Evolutionary conservation across 2,329 filamentous ascomycete species (phyloP).

Genomic region (Apiospora pterosperma): DNA sequence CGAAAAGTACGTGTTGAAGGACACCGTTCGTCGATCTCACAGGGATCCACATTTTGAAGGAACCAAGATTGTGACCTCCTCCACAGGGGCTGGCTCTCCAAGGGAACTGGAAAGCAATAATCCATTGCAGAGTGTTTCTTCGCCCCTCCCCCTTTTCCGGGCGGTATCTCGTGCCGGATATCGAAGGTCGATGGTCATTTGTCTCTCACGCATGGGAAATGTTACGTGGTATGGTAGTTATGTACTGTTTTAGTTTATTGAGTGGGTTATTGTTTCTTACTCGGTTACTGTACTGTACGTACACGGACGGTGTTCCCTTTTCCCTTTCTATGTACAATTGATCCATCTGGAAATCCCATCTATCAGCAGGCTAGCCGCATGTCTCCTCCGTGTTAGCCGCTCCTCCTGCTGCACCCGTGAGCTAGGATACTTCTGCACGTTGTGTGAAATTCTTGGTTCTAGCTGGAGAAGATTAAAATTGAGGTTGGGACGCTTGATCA

Average conservation of each 20-base stretch:
- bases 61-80: slow-evolving; percentile 3
- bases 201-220: background rate
- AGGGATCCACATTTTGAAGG: background rate
- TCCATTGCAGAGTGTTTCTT: background rate
- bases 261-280: background rate
- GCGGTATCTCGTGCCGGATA: background rate
- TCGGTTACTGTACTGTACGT: background rate
- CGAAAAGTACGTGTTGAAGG: background rate
- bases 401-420: background rate
- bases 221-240: background rate
- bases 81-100: background rate
- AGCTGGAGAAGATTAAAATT: background rate
- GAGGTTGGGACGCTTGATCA: background rate
- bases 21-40: background rate
- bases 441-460: background rate
- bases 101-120: background rate
- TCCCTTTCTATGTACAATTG: background rate
- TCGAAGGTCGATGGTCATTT: background rate
- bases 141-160: background rate
- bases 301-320: background rate
- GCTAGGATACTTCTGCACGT: background rate
- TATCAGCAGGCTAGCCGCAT: background rate
- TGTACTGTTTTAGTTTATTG: background rate
- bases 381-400: background rate
- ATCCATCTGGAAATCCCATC: background rate